Conservation (phyloP, 768 basidiomycete species). For the Hydnomerulius pinastri region DNA sequence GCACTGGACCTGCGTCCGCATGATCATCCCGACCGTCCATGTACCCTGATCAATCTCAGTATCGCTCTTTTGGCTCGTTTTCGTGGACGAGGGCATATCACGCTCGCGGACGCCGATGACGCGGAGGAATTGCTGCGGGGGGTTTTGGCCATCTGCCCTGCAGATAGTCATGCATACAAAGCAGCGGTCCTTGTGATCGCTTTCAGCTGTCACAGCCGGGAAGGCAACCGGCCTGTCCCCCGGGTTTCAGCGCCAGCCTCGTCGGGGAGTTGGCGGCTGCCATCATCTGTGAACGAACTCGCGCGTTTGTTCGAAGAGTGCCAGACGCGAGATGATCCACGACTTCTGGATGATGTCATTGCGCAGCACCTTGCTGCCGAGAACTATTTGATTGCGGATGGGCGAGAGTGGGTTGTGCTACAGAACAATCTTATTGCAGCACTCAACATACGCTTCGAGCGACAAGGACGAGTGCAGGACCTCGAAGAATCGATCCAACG, state of each 20-base stretch:
- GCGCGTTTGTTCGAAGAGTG: background rate
- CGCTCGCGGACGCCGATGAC: slow-evolving; percentile 5
- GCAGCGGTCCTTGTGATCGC: background rate
- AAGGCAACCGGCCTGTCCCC: background rate
- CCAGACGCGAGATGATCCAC: background rate
- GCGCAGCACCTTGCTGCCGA: background rate
- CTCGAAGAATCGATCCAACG: no score
- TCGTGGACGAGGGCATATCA: background rate
- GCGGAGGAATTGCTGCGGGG: slow-evolving; percentile 2
- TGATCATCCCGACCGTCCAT: slow-evolving; percentile 2
- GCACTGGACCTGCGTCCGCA: slow-evolving; percentile 1
- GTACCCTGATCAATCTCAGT: background rate
- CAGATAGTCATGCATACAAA: background rate
- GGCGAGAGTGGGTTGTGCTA: no score
- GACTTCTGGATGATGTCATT: background rate
- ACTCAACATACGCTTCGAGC: no score
- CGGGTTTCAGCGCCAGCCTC: no score
- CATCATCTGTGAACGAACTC: background rate
- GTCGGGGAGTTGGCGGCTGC: background rate
- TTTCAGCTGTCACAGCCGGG: background rate
- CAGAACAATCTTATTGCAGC: no score
- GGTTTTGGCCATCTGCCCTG: background rate
- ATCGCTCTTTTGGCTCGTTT: slow-evolving; percentile 10
- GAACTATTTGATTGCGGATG: no score
- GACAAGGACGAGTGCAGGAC: no score